Evolutionary conservation across 176 grass and related monocot species (phyloP).

Genomic region (Aechmea fasciata): DNA sequence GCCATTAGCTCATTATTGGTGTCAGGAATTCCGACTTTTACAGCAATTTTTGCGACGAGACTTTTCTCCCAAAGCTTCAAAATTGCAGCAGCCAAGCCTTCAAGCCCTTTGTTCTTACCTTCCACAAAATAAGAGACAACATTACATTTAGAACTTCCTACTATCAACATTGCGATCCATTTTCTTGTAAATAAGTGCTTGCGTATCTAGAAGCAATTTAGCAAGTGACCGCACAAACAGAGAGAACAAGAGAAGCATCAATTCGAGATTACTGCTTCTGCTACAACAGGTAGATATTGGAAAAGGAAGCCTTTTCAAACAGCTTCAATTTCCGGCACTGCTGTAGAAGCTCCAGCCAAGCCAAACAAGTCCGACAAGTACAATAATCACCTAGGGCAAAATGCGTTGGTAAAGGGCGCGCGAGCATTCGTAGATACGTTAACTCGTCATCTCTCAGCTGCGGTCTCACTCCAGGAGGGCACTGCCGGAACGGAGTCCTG

Average conservation of each 20-base stretch:
- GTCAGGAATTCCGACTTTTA: conserved; percentile 84
- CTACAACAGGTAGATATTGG: too few species aligned
- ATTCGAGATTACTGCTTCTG: too few species aligned
- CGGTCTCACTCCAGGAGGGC: conserved; percentile 41
- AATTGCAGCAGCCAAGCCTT: conserved; percentile 85
- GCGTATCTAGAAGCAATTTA: background rate
- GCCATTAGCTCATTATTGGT: conserved; percentile 70
- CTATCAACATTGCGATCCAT: background rate
- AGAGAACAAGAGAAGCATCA: background rate
- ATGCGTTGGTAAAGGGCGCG: conserved; percentile 66
- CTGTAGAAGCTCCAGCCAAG: too few species aligned
- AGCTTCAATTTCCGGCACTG: too few species aligned
- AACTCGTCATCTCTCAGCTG: conserved; percentile 57
- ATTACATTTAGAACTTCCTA: background rate
- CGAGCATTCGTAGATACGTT: conserved; percentile 70
- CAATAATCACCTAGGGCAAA: conserved; percentile 69
- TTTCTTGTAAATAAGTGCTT: background rate
- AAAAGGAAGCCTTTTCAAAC: background rate
- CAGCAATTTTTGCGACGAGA: conserved; percentile 78
- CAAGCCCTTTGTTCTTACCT: conserved; percentile 74
- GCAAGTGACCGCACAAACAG: background rate
- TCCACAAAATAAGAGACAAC: conserved; percentile 17
- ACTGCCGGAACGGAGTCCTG: conserved; percentile 57
- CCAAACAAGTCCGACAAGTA: too few species aligned
- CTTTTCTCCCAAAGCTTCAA: conserved; percentile 90